Percentiles rank a stretch among this genome's conserved stretches.
Evolutionary conservation across 257 asterid species (phyloP).

Genomic region (Penstemon eatonii): DNA sequence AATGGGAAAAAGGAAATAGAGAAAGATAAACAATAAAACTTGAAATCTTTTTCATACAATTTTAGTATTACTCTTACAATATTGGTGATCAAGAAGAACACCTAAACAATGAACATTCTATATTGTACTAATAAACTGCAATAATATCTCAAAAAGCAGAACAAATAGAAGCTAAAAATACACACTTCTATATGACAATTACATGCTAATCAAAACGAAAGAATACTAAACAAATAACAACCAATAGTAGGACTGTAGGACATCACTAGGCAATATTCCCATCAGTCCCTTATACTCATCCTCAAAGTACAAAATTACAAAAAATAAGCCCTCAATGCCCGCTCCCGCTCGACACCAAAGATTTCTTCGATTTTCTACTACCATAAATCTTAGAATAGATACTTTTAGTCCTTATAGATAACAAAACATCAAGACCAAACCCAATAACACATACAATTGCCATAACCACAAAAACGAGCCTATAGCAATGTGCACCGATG

Average conservation of each 20-base stretch:
- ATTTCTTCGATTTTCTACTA: conserved; percentile 37
- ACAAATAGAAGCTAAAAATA: too few species aligned
- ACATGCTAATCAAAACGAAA: background rate
- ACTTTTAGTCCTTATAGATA: conserved; percentile 45
- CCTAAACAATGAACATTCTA: too few species aligned
- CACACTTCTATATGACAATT: background rate
- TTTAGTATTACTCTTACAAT: too few species aligned
- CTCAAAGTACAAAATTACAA: background rate
- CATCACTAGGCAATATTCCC: conserved; percentile 15
- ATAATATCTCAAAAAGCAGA: too few species aligned
- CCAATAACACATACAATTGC: conserved; percentile 55
- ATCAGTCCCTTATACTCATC: conserved; percentile 2
- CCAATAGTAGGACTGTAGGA: background rate
- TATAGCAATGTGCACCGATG: conserved; percentile 63
- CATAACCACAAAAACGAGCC: conserved; percentile 64
- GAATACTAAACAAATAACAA: too few species aligned
- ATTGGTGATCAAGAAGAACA: too few species aligned
- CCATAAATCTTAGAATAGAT: conserved; percentile 47
- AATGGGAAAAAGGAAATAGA: too few species aligned
- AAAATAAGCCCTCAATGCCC: conserved; percentile 15
- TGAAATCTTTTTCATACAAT: too few species aligned
- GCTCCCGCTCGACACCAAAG: conserved; percentile 10
- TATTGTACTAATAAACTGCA: too few species aligned
- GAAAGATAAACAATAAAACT: too few species aligned
- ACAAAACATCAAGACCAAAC: conserved; percentile 49